Evolutionary conservation across 768 basidiomycete genomes (phyloP), one percentile per base, ranked within the genome.

Genomic region (Phlebiopsis gigantea): DNA sequence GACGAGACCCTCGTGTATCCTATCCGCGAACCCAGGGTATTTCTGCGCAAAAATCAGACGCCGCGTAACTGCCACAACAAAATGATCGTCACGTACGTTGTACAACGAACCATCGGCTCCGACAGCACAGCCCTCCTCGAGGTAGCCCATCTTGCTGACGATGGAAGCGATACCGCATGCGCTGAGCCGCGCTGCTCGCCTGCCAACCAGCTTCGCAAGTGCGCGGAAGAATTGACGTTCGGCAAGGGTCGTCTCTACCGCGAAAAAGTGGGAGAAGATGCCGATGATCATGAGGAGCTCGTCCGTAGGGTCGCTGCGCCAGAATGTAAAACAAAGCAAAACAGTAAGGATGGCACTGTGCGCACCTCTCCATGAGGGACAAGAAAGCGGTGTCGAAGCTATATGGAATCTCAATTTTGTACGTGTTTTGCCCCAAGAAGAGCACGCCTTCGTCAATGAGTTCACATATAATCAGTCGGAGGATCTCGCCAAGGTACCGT

Each of bases 201-300:
- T 80, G 22, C 93, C 93, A 41, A 95, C 90, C 51, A 97, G 79
- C 65, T 87, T 87, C 1, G 96, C 92, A 34, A 98, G 83, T 2
- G 91, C 87, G 50, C 91, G 85, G 88, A 99, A 96, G 79, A 99
- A 98, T 67, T 96, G 90, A 24, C 96, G 88, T 72, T 99, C 96
- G 6, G 93, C 92, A 26, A 95, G 79, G 1, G 96, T 98, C 24
- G 97, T 98, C 74, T 98, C 95, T 43, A 98, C 77, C 39, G 90
- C 90, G 68, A 94, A 98, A 79, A 98, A 98, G 76, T 98, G 92
- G 6, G 88, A 84, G 76, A 99, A 98, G 65, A 99, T 93, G 46
- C 96, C 96, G 66, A 97, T 92, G 68, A 94, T 84, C 84, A 96
- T 97, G 49, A 98, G 81, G 46, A 96, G 83, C 65, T 99, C 96